Evolutionary conservation across 169 alveolate genomes (phyloP), one percentile per base, ranked within the genome.

Genomic region (Cyclospora cayetanensis): DNA sequence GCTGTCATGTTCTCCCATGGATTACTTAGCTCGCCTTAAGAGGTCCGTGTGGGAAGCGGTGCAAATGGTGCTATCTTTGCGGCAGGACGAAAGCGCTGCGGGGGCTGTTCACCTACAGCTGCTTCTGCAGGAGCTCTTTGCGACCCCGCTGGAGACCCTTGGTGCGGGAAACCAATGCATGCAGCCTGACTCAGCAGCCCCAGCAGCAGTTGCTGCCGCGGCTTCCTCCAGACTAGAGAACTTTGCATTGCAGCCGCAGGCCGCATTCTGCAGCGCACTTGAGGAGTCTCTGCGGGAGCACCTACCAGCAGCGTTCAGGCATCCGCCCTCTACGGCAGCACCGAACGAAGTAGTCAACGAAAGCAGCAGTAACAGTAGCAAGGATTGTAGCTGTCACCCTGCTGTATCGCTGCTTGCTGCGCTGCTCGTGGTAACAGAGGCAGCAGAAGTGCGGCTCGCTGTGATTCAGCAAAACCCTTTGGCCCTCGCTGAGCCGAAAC

Each of bases 71-170:
- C 34, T 41, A 39, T 74, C 85, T 20, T 35, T 74, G n/a, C 27
- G 85, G 34, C 85, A 74, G 37, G 63, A 74, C 52, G 46, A 74
- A 22, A 39, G 63, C 37, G 85, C 85, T 41, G 85, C 85, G 11
- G 85, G 85, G 63, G 25, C 63, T 5, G 39, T 74, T 34, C 63
- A 29, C 20, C 41, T 74, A 63, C 85, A 74, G 85, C 63, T 74
- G 39, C 60, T 74, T 37, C 85, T 74, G 65, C 85, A 74, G 63
- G 63, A 74, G 65, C 39, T 74, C 41, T 74, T 74, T 63, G 29
- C 37, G 15, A 42, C 34, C 2, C 85, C 85, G 27, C 27, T 46
- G 65, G 85, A 37, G 22, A 63, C 63, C 4, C 31, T 63, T 4
- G 53, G 65, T 1, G 85, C 53, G 15, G 39, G 52, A 18, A 39